phyloP scores from a whole-genome alignment of 2,329 filamentous ascomycete genomes.

The Coniochaeta sp. region DNA sequence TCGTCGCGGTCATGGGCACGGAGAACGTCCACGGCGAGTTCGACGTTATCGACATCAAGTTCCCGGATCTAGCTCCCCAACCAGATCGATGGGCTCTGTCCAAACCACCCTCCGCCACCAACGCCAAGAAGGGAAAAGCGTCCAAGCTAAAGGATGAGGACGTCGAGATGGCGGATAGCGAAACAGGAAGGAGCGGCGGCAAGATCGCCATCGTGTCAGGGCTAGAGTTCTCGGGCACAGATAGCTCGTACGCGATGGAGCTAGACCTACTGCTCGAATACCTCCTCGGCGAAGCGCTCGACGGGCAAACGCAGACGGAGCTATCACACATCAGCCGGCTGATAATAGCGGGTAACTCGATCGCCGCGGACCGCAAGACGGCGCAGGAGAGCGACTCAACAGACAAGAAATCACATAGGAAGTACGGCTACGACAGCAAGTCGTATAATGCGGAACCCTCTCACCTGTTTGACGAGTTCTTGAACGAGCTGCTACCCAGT shows the following conservation, averaged over 20 bases:
- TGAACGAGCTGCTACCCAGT: slow-evolving; percentile 72
- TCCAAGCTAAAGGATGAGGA: slow-evolving; percentile 38
- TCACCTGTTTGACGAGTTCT: slow-evolving; percentile 74
- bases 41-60: slow-evolving; percentile 82
- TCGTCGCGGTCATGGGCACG: slow-evolving; percentile 89
- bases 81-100: slow-evolving; percentile 70
- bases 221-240: slow-evolving; percentile 70
- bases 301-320: slow-evolving; percentile 49
- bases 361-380: slow-evolving; percentile 36
- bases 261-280: slow-evolving; percentile 79
- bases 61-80: slow-evolving; percentile 80
- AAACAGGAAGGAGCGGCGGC: slow-evolving; percentile 26
- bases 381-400: slow-evolving; percentile 25
- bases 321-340: slow-evolving; percentile 70
- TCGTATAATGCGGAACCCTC: slow-evolving; percentile 83
- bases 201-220: slow-evolving; percentile 85
- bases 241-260: slow-evolving; percentile 63
- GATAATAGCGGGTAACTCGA: slow-evolving; percentile 87
- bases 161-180: slow-evolving; percentile 49
- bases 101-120: slow-evolving; percentile 29
- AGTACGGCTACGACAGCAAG: slow-evolving; percentile 90
- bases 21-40: slow-evolving; percentile 91
- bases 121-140: slow-evolving; percentile 25
- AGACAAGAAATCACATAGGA: slow-evolving; percentile 55
- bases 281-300: slow-evolving; percentile 73